These are phyloP conservation scores for Colletotrichum sp. DNA, from an alignment of 2,329 filamentous ascomycete genomes.

Conservation along the genomic window DNA sequence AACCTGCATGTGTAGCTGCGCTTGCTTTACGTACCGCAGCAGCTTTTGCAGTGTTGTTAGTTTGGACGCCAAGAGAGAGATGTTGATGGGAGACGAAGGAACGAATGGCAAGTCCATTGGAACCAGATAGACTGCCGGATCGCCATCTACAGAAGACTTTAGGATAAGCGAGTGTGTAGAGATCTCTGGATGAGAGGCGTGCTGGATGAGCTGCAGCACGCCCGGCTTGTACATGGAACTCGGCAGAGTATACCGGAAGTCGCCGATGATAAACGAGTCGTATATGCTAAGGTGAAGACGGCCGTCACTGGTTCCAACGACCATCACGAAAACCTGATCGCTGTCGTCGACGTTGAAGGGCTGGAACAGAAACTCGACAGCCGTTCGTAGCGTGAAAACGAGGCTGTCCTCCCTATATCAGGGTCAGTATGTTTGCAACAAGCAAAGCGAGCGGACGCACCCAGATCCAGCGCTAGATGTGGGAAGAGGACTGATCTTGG, in stretches of 20 bases:
- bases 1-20: slow-evolving; percentile 76
- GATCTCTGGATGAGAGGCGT: slow-evolving; percentile 74
- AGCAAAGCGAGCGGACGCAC: slow-evolving; percentile 46
- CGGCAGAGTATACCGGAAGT: slow-evolving; percentile 56
- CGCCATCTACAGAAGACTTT: slow-evolving; percentile 44
- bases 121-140: slow-evolving; percentile 62
- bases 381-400: slow-evolving; percentile 73
- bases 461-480: slow-evolving; percentile 63
- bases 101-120: slow-evolving; percentile 87
- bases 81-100: slow-evolving; percentile 76
- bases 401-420: slow-evolving; percentile 53
- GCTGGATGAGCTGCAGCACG: slow-evolving; percentile 52
- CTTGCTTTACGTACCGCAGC: slow-evolving; percentile 82
- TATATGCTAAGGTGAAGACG: slow-evolving; percentile 81
- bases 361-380: slow-evolving; percentile 74
- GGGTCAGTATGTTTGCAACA: slow-evolving; percentile 16
- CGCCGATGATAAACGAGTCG: slow-evolving; percentile 82
- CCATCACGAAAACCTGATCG: slow-evolving; percentile 79
- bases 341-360: slow-evolving; percentile 67
- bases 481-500: slow-evolving; percentile 76
- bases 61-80: slow-evolving; percentile 85
- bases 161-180: slow-evolving; percentile 80
- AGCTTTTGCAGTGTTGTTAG: slow-evolving; percentile 88
- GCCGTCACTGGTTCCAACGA: slow-evolving; percentile 75
- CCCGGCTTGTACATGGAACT: slow-evolving; percentile 24